Evolutionary conservation across 2,329 filamentous ascomycete genomes (phyloP).

Genomic region (Penicillium occitanis): DNA sequence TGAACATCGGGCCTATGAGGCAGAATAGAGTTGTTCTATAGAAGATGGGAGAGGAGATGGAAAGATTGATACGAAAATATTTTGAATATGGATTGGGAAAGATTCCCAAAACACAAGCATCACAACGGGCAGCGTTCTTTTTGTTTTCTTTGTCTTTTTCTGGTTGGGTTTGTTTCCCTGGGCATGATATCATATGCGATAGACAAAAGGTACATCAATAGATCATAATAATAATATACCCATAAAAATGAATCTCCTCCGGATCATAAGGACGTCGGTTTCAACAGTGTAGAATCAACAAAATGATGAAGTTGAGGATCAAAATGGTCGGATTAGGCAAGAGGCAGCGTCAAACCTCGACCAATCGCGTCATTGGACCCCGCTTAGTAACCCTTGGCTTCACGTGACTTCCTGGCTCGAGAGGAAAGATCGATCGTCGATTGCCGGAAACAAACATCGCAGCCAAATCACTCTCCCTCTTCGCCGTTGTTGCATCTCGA

Average conservation of each 20-base stretch:
- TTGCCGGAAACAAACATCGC: neutral
- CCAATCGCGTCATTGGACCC: neutral
- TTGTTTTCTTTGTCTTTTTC: neutral
- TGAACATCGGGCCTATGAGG: neutral
- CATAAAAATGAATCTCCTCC: neutral
- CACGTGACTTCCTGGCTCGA: neutral
- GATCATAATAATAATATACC: slow-evolving; percentile 1
- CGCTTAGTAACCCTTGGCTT: neutral
- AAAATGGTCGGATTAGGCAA: slow-evolving; percentile 27
- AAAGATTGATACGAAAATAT: neutral
- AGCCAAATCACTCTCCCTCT: neutral
- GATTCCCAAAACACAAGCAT: neutral
- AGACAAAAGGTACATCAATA: neutral
- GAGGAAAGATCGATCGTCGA: slow-evolving; percentile 2
- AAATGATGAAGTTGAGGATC: neutral
- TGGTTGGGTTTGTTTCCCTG: neutral
- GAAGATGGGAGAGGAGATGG: neutral
- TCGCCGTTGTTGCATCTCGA: slow-evolving; percentile 16
- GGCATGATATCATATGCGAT: neutral
- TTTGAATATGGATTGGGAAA: neutral
- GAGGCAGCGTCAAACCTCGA: neutral
- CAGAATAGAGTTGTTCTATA: neutral
- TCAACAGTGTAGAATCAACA: neutral
- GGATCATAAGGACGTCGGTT: neutral
- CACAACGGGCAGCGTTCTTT: neutral